Percentiles rank a stretch among this genome's conserved stretches.
These are phyloP conservation scores for Oryza officinalis DNA, from an alignment of 176 grass and related monocot species.

Conservation along the genomic window DNA sequence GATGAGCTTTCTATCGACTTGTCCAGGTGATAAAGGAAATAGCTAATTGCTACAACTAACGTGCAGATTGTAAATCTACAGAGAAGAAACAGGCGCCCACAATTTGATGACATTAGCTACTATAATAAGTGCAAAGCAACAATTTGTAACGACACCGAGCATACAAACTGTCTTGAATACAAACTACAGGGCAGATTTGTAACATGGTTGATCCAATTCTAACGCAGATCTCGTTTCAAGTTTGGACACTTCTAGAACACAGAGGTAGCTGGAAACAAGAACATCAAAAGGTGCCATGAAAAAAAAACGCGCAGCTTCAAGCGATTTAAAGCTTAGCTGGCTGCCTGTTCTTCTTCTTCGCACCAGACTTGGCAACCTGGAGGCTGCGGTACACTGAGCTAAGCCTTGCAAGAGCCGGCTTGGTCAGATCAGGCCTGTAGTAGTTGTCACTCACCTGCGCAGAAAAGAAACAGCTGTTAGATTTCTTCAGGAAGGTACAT, in stretches of 20 bases:
- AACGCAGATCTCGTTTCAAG: conserved; percentile 20
- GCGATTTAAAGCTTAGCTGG: conserved; percentile 32
- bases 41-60: too few species aligned
- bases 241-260: conserved; percentile 28
- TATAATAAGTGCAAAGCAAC: background rate
- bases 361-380: conserved; percentile 76
- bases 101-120: background rate
- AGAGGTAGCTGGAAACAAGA: background rate
- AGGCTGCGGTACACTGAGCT: conserved; percentile 73
- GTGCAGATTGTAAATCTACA: too few species aligned
- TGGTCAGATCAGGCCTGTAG: conserved; percentile 92
- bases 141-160: background rate
- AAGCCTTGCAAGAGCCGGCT: conserved; percentile 60
- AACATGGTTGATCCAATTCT: conserved; percentile 29
- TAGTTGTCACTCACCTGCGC: conserved; percentile 60
- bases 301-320: background rate
- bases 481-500: background rate
- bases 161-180: background rate
- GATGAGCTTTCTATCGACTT: too few species aligned
- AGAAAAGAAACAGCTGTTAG: background rate
- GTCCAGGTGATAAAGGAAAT: too few species aligned
- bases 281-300: background rate
- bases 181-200: background rate
- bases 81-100: too few species aligned
- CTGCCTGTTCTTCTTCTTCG: conserved; percentile 92